Base-by-base conservation (phyloP, 1,139 yeast genomes). In the Blastobotrys raffinosifermentans region DNA sequence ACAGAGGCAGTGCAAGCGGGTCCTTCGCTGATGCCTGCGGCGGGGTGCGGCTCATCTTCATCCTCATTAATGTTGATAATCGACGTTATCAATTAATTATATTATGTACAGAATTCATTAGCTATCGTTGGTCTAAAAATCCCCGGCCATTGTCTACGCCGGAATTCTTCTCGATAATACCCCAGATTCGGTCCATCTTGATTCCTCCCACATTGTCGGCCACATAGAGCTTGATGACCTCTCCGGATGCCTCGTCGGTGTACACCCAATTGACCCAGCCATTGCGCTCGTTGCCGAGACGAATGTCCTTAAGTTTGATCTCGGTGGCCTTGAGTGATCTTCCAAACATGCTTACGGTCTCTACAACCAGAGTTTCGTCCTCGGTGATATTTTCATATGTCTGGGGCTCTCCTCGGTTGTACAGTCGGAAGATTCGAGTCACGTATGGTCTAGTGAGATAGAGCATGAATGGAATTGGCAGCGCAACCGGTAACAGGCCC, bases 141-240 rank as follows among this genome's bases (percentile, higher is more conserved):
- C 53, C 50, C 43, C 94, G 66, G 4, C 93, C 93, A 45, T 79
- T 80, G 50, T 81, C 72, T 4, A 80, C 66, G 0, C 80, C 83
- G 33, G 77, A 67, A 46, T 79, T 76, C 37, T 65, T 66, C 57
- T 84, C 94, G 4, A 81, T 74, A 13, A 82, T 72, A 1, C 91
- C 87, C 91, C 94, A 80, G 3, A 84, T 57, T 39, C 94, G 64
- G 51, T 84, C 94, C 94, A 84, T 84, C 48, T 76, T 76, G 53
- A 81, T 64, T 1, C 94, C 94, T 2, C 94, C 93, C 31, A 81
- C 67, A 47, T 83, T 80, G 53, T 84, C 94, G 6, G 72, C 74
- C 3, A 84, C 72, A 49, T 77, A 81, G 56, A 69, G 75, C 25
- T 64, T 46, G n/a, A 61, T 44, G 68, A 63, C 40, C 51, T 61